These are phyloP conservation scores for Hemisphaericaspora xylanilytica DNA, from an alignment of 1,139 yeast genomes.

Conservation along the genomic window DNA sequence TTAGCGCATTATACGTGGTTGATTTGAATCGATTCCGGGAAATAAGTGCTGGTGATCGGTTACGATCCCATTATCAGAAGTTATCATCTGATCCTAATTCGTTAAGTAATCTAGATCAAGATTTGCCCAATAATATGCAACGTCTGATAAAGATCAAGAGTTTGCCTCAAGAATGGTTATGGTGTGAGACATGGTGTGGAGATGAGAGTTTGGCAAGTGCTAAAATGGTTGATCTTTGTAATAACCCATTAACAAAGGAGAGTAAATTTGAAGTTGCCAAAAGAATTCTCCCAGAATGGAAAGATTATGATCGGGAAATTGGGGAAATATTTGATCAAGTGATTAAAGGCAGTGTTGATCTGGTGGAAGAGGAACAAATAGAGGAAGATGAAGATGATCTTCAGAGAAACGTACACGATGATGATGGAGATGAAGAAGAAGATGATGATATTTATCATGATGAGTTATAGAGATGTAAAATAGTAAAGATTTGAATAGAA, in stretches of 20 bases:
- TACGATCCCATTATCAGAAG: slow-evolving; percentile 85
- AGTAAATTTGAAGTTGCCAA: slow-evolving; percentile 71
- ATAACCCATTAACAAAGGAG: slow-evolving; percentile 78
- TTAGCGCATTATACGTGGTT: slow-evolving; percentile 80
- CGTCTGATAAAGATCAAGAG: slow-evolving; percentile 62
- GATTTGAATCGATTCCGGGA: slow-evolving; percentile 67
- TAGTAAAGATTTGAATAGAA: not conserved
- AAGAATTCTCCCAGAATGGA: slow-evolving; percentile 79
- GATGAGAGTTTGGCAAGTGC: slow-evolving; percentile 59
- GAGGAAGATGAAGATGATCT: slow-evolving; percentile 2
- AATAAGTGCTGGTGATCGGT: slow-evolving; percentile 69
- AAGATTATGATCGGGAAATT: slow-evolving; percentile 55
- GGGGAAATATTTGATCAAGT: slow-evolving; percentile 8
- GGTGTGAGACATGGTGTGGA: slow-evolving; percentile 96
- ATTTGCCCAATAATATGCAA: slow-evolving; percentile 85
- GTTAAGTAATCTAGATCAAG: slow-evolving; percentile 83
- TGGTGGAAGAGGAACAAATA: not conserved
- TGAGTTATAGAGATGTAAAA: slow-evolving; percentile 7
- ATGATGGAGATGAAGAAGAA: not conserved
- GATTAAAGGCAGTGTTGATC: no score
- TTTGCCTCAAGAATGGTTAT: slow-evolving; percentile 79
- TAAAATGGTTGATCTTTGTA: slow-evolving; percentile 78
- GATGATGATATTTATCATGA: slow-evolving; percentile 10
- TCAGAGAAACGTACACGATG: no score
- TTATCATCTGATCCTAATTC: slow-evolving; percentile 78